Percentiles rank a stretch among this genome's conserved stretches.
phyloP scores from a whole-genome alignment of 2,329 filamentous ascomycete species.

The Clonostachys solani region DNA sequence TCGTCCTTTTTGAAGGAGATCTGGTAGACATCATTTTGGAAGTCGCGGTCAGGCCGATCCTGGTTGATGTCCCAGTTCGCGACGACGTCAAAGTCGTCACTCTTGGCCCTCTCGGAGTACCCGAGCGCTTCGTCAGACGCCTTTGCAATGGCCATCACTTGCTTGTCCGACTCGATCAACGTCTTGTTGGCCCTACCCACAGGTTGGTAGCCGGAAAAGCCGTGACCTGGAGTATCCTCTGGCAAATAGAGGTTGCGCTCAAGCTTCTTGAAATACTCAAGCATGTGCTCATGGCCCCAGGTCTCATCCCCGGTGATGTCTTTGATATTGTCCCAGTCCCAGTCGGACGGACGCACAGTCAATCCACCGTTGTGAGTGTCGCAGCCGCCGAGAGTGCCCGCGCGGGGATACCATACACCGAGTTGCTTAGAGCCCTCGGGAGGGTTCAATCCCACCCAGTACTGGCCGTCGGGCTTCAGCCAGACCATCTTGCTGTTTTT shows the following conservation, averaged over 20 bases:
- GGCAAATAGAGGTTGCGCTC: conserved; percentile 41
- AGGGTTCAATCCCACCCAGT: conserved; percentile 9
- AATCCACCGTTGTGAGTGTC: conserved; percentile 34
- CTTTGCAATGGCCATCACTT: conserved; percentile 17
- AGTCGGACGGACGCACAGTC: conserved; percentile 41
- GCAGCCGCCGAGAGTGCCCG: conserved; percentile 17
- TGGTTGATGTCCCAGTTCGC: conserved; percentile 18
- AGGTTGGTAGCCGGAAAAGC: conserved; percentile 39
- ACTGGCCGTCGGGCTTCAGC: conserved; percentile 6
- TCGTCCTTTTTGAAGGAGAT: conserved; percentile 48
- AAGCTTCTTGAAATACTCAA: conserved; percentile 38
- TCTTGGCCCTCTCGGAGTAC: conserved; percentile 4
- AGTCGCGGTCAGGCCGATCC: conserved; percentile 11
- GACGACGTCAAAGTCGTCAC: conserved; percentile 15
- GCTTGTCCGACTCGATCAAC: conserved; percentile 6
- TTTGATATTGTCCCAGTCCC: conserved; percentile 43
- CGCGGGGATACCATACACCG: conserved; percentile 19
- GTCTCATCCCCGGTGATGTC: conserved; percentile 43
- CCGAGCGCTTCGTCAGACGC: conserved; percentile 9
- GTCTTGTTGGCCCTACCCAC: conserved; percentile 6
- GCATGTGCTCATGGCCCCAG: conserved; percentile 45
- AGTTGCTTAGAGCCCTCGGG: conserved; percentile 12
- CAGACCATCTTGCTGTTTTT: conserved; percentile 9
- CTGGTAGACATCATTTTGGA: conserved; percentile 41
- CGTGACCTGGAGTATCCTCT: conserved; percentile 32